Percentiles rank a stretch among this genome's conserved stretches.
phyloP scores from a whole-genome alignment of 1,284 basidiomycete genomes.

The Fomitopsis betulina region DNA sequence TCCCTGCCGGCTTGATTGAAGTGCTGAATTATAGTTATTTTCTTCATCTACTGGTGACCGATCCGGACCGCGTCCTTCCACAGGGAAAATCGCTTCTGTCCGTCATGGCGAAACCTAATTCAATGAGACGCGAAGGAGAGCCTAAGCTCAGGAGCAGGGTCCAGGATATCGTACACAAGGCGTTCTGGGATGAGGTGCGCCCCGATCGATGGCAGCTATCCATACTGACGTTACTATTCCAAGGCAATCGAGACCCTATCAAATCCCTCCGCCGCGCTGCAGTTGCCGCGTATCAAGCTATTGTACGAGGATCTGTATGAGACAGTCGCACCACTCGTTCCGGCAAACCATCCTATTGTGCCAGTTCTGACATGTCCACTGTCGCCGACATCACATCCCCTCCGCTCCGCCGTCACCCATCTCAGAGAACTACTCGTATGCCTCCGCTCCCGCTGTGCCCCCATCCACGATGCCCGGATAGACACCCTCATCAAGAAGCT shows the following conservation, averaged over 20 bases:
- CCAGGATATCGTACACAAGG: constrained; percentile 49
- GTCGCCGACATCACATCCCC: constrained; percentile 59
- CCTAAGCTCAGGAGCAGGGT: constrained; percentile 45
- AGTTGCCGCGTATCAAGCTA: constrained; percentile 45
- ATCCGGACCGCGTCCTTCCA: constrained; percentile 53
- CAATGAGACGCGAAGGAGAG: constrained; percentile 16
- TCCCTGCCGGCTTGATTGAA: constrained; percentile 51
- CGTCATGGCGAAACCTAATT: constrained; percentile 43
- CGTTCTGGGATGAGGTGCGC: constrained; percentile 70
- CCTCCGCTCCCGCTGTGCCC: constrained; percentile 59
- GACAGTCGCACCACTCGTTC: constrained; percentile 49
- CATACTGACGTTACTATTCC: background rate
- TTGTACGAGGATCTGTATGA: constrained; percentile 51
- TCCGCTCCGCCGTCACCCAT: constrained; percentile 49
- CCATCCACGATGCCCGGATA: constrained; percentile 52
- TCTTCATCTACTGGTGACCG: constrained; percentile 57
- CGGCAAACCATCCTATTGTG: constrained; percentile 43
- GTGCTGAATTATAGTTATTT: constrained; percentile 54
- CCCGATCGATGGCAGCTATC: background rate
- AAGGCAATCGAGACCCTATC: constrained; percentile 42
- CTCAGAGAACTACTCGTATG: constrained; percentile 45
- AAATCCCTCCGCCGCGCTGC: constrained; percentile 36
- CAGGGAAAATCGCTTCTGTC: constrained; percentile 67
- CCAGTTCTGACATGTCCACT: constrained; percentile 48
- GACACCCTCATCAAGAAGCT: constrained; percentile 39